Evolutionary conservation across 2,329 filamentous ascomycete species (phyloP).

Genomic region (Aplosporella prunicola): DNA sequence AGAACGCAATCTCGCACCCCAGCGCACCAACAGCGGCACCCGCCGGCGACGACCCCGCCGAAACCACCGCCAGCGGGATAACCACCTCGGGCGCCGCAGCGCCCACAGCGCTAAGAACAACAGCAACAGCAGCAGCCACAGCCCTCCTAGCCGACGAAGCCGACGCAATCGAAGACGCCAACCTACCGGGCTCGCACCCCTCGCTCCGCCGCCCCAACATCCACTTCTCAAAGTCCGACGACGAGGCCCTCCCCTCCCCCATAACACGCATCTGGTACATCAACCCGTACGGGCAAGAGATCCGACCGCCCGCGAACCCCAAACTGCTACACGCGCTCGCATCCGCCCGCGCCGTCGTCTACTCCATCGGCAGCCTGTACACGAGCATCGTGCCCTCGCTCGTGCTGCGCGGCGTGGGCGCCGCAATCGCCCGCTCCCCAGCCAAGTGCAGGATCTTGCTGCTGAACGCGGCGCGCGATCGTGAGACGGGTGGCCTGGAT

Average conservation of each 20-base stretch:
- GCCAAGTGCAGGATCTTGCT: slow-evolving; percentile 67
- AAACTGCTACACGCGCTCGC: slow-evolving; percentile 62
- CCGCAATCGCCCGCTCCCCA: slow-evolving; percentile 44
- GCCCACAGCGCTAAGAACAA: slow-evolving; percentile 4
- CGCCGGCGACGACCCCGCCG: slow-evolving; percentile 19
- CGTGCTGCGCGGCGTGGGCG: slow-evolving; percentile 66
- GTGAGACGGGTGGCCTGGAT: slow-evolving; percentile 77
- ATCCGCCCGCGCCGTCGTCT: slow-evolving; percentile 61
- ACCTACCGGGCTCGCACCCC: slow-evolving; percentile 70
- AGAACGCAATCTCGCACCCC: slow-evolving; percentile 87
- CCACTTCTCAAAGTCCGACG: slow-evolving; percentile 63
- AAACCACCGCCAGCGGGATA: no score
- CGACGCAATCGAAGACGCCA: slow-evolving; percentile 67
- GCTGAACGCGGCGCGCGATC: slow-evolving; percentile 72
- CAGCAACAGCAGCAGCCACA: slow-evolving; percentile 4
- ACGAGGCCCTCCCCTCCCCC: slow-evolving; percentile 65
- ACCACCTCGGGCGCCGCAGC: slow-evolving; percentile 11
- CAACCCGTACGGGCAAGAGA: slow-evolving; percentile 96
- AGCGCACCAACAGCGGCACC: slow-evolving; percentile 49
- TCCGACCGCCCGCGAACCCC: slow-evolving; percentile 73
- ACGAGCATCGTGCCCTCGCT: slow-evolving; percentile 80
- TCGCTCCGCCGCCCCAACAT: slow-evolving; percentile 74
- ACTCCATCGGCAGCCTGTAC: slow-evolving; percentile 89
- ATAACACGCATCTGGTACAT: slow-evolving; percentile 92
- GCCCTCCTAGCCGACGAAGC: slow-evolving; percentile 38